Conservation (phyloP, 139 green algal species). For the Deuterostichococcus epilithicus region DNA sequence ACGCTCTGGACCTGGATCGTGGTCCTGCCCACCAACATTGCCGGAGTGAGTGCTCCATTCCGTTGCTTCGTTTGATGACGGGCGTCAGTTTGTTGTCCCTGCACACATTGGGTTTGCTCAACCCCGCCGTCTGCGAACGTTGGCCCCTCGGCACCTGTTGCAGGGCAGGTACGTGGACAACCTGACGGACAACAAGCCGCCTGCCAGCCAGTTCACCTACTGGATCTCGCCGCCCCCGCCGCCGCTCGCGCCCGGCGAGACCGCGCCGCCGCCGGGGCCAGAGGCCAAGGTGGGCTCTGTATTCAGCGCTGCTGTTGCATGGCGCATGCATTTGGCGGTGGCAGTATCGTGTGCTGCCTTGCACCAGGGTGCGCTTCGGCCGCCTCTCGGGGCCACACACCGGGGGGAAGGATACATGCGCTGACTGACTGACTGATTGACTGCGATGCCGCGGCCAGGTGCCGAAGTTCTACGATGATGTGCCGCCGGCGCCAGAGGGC, state of each 20-base stretch:
- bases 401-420: no score
- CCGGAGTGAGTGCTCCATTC: conserved; percentile 11
- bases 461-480: conserved; percentile 29
- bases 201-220: conserved; percentile 24
- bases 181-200: conserved; percentile 5
- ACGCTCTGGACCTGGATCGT: conserved; percentile 34
- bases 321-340: neutral
- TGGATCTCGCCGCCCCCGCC: conserved; percentile 29
- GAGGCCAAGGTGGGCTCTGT: neutral
- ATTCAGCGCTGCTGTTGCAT: neutral
- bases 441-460: conserved; percentile 21
- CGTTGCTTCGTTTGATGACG: neutral
- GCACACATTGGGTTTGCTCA: neutral
- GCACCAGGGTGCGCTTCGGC: neutral
- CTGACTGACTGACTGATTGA: neutral
- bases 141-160: neutral
- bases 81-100: conserved; percentile 4
- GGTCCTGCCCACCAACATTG: conserved; percentile 46
- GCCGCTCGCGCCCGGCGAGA: neutral
- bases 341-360: neutral
- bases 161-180: conserved; percentile 18
- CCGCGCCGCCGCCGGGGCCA: neutral
- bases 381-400: neutral
- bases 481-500: conserved; percentile 28
- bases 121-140: neutral